Base-by-base conservation (phyloP, 257 asterid species). In the Gentiana macrophylla region DNA sequence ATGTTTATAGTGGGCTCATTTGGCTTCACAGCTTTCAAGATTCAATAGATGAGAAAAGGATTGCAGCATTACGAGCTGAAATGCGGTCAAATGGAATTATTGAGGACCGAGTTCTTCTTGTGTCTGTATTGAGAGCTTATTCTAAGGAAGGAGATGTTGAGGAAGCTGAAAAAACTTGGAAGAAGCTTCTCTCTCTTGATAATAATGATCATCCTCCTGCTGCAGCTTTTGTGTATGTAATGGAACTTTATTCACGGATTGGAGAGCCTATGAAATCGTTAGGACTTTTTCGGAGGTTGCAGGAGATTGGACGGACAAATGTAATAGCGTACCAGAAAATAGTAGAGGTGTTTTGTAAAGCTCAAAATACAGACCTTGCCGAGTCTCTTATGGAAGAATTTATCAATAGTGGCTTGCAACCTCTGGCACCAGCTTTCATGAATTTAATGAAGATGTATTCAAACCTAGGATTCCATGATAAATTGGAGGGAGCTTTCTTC, bases 1-100 rank as follows among this genome's bases (percentile, higher is more conserved):
- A 87, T 78, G 75, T 92, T 10, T 83, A 74, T 45, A 80, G 86
- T 34, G 92, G 95, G 72, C 91, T 92, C 66, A 80, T 92, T 71
- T 81, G 97, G 97, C 82, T 92, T 44, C 97, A 83, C 64, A 88
- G 97, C 61, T 78, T 81, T 75, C 98, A 92, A 65, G 93, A 88
- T 53, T 73, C 62, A 33, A 64, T 85, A 62, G 95, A 88, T 64
- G 83, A 68, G 72, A 82, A 83, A 66, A 79, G 97, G 65, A 85
- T 92, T 52, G 69, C 36, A 36, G 72, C 74, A 0, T 63, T 92
- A 58, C 83, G 94, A 54, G 67, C 61, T 41, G 90, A 84, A 64
- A 78, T 92, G 95, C 74, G 61, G 44, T 70, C 63, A 6, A 66
- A 57, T 64, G 91, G 95, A 49, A 66, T 81, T 49, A 61, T 74